These are phyloP conservation scores for Luffa aegyptiaca DNA, from an alignment of 306 rosid species.

Conservation along the genomic window DNA sequence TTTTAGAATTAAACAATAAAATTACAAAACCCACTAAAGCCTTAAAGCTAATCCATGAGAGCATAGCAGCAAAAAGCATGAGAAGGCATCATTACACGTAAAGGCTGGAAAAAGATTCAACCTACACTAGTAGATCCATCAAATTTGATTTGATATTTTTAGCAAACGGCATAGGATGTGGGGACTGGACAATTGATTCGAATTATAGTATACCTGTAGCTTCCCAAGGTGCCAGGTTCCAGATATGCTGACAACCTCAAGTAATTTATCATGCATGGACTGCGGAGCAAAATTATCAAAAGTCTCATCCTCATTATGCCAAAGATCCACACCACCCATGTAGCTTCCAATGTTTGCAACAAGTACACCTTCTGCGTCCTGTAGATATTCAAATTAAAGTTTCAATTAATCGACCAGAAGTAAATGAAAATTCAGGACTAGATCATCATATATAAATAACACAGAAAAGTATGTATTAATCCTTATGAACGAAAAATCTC, in stretches of 20 bases:
- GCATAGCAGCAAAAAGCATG: neutral
- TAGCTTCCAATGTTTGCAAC: conserved; percentile 99
- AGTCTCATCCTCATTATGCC: conserved; percentile 94
- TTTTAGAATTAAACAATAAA: neutral
- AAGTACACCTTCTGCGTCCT: conserved; percentile 99
- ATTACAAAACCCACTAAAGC: neutral
- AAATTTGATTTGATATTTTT: neutral
- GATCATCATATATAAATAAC: neutral
- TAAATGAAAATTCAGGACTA: neutral
- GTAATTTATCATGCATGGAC: conserved; percentile 95
- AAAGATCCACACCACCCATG: conserved; percentile 99
- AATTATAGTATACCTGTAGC: conserved; percentile 59
- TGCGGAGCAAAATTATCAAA: conserved; percentile 93
- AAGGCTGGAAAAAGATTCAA: neutral
- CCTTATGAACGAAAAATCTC: neutral
- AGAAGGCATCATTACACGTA: neutral
- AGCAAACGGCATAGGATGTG: neutral
- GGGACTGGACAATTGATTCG: neutral
- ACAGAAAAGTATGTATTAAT: neutral
- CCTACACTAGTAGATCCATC: neutral
- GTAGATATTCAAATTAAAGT: conserved; percentile 12
- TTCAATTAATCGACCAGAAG: neutral
- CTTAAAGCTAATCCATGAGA: neutral
- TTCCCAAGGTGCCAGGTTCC: conserved; percentile 99
- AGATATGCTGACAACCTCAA: conserved; percentile 97